Conservation (phyloP, 495 filamentous ascomycete genomes). For the Tetracladium setigerum region DNA sequence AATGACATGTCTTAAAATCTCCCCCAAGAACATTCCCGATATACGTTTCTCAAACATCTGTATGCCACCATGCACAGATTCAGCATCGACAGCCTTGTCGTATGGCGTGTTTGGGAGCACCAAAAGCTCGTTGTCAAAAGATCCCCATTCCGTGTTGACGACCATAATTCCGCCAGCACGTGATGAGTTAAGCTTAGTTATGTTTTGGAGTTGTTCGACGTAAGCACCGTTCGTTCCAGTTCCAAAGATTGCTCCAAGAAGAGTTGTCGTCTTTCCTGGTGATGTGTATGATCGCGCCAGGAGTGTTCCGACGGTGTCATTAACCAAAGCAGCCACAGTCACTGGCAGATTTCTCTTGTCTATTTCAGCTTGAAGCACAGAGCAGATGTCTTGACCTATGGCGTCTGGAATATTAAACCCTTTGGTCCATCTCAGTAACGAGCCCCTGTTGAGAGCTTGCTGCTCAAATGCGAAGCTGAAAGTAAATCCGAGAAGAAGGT, state of each 20-base stretch:
- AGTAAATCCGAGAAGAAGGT: constrained; percentile 88
- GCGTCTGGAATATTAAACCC: constrained; percentile 90
- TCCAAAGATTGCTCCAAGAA: constrained; percentile 85
- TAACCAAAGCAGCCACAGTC: constrained; percentile 84
- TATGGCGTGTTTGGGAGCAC: constrained; percentile 78
- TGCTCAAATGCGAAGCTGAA: constrained; percentile 95
- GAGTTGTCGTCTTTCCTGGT: constrained; percentile 71
- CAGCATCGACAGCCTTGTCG: constrained; percentile 67
- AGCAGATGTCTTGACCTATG: constrained; percentile 87
- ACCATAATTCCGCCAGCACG: constrained; percentile 84
- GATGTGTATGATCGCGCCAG: constrained; percentile 94
- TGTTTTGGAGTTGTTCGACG: constrained; percentile 60
- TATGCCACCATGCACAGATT: constrained; percentile 80
- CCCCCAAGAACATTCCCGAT: constrained; percentile 93
- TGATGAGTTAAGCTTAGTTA: constrained; percentile 53
- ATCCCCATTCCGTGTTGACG: constrained; percentile 95
- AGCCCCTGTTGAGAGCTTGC: constrained; percentile 82
- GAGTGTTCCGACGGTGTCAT: constrained; percentile 94
- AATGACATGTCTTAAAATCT: constrained; percentile 73
- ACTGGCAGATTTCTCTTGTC: constrained; percentile 80
- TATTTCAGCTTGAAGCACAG: constrained; percentile 77
- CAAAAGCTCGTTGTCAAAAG: constrained; percentile 85
- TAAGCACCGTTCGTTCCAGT: constrained; percentile 93
- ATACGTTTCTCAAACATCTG: constrained; percentile 99
- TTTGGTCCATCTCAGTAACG: constrained; percentile 92